phyloP scores from a whole-genome alignment of 345 rosid genomes.

The Salix viminalis region DNA sequence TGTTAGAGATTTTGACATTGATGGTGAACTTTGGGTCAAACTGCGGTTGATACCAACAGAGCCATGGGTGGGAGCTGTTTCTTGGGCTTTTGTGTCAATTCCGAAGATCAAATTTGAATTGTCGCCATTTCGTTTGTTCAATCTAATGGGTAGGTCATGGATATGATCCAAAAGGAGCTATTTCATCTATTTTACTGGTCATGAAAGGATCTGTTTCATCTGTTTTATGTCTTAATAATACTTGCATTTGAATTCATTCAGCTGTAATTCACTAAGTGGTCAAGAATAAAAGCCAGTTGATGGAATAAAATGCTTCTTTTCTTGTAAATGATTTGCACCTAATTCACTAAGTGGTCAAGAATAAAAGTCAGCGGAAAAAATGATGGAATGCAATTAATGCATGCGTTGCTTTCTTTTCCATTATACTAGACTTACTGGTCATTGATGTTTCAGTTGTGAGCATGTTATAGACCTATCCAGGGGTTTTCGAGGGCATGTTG shows the following conservation, averaged over 20 bases:
- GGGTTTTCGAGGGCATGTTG: not conserved
- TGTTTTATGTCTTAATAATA: not conserved
- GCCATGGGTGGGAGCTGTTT: constrained; percentile 94
- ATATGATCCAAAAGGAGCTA: constrained; percentile 8
- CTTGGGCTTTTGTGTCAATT: constrained; percentile 96
- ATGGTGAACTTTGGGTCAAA: constrained; percentile 99
- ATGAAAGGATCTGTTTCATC: constrained; percentile 5
- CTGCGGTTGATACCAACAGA: constrained; percentile 78
- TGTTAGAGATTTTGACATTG: constrained; percentile 90
- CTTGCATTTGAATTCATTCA: not conserved
- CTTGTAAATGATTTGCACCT: too few relatives aligned
- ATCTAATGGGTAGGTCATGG: constrained; percentile 75
- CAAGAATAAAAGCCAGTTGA: too few relatives aligned
- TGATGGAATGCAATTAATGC: too few relatives aligned
- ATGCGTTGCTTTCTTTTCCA: not conserved
- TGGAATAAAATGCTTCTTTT: too few relatives aligned
- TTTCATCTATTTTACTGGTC: not conserved
- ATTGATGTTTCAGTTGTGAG: not conserved
- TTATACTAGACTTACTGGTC: not conserved
- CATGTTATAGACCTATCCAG: not conserved
- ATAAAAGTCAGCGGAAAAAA: too few relatives aligned
- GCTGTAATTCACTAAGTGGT: not conserved
- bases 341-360: too few relatives aligned
- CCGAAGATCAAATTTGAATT: constrained; percentile 92
- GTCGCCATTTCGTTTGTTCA: constrained; percentile 91